Conservation (phyloP, 2,329 filamentous ascomycete species). For the Aureobasidium sp. region DNA sequence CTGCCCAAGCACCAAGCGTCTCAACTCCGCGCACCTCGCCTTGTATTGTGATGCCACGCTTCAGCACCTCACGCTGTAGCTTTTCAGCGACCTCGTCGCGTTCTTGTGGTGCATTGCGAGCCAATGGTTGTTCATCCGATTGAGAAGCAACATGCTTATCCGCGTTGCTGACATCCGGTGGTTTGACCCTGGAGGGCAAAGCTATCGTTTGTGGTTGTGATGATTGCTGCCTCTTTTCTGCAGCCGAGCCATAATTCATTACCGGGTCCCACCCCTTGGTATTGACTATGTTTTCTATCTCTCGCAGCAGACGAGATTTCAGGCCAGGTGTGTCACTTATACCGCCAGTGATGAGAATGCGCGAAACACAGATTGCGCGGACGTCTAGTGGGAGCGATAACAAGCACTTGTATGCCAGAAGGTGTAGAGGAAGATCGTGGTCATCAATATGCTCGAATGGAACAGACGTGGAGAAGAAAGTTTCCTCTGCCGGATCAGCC, state of each 20-base stretch:
- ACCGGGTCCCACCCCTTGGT: constrained; percentile 71
- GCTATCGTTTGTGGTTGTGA: not conserved
- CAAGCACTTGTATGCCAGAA: constrained; percentile 69
- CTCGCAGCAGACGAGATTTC: constrained; percentile 67
- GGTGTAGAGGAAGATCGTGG: constrained; percentile 71
- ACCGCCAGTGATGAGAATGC: constrained; percentile 80
- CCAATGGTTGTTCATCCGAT: not conserved
- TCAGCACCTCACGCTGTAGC: constrained; percentile 44
- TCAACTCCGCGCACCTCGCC: constrained; percentile 60
- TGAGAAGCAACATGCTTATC: not conserved
- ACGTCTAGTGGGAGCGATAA: constrained; percentile 74
- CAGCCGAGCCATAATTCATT: constrained; percentile 55
- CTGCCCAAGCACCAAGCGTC: constrained; percentile 66
- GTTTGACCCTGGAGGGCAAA: not conserved
- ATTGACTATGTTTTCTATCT: constrained; percentile 61
- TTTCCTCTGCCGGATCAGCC: constrained; percentile 65
- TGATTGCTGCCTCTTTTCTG: not conserved
- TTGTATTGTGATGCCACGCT: constrained; percentile 38
- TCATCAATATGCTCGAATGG: constrained; percentile 65
- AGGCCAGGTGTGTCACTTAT: constrained; percentile 73
- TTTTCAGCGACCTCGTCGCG: constrained; percentile 53
- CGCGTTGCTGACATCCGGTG: not conserved
- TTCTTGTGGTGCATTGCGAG: constrained; percentile 36
- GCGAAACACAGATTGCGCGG: constrained; percentile 77
- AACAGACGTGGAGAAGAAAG: constrained; percentile 59